Base-by-base conservation (phyloP, 169 alveolate species). In the Cryptosporidium parvum region DNA sequence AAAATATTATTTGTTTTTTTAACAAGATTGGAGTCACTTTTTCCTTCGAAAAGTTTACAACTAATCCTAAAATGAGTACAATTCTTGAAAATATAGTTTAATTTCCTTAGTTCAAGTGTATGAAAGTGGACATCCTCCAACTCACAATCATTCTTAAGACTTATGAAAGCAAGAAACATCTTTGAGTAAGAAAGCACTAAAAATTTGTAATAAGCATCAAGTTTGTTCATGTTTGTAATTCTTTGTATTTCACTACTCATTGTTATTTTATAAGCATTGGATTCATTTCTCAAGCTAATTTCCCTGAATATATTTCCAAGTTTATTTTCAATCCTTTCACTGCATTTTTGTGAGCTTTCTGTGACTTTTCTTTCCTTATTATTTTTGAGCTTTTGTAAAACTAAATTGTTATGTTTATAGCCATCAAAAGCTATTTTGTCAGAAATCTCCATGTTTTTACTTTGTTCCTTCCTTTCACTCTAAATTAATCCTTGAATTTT, bases 61-160 rank as follows among this genome's bases (percentile, higher is more conserved):
- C 35, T 45, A 33, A 26, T 33, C 1, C 10, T 51, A 48, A 71
- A 71, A 39, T 71, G 85, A 16, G 16, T 26, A 16, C 85, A 71
- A 51, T 44, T 71, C 23, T 31, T 29, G 26, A 71, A 71, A 9
- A 71, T 71, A 21, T 29, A 44, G 52, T 73, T 73, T 29, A 73
- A 31, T 35, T 73, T 58, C 31, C 61, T 73, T n/a, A 73, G 14
- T 37, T 56, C 70, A 18, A 73, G 10, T 26, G 68, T 33, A 14
- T 73, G 71, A n/a, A 18, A 4, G 3, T 35, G 33, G 37, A 73
- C 35, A n/a, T 73, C 86, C 52, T 73, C 86, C 58, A 73, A 33
- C 5, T 16, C 35, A 29, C 86, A 58, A 58, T 56, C 37, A 9
- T 37, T 33, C 10, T 37, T 73, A 12, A 73, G 21, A 12, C 10